phyloP scores from a whole-genome alignment of 75 land plant species.

The Cupressus sempervirens region DNA sequence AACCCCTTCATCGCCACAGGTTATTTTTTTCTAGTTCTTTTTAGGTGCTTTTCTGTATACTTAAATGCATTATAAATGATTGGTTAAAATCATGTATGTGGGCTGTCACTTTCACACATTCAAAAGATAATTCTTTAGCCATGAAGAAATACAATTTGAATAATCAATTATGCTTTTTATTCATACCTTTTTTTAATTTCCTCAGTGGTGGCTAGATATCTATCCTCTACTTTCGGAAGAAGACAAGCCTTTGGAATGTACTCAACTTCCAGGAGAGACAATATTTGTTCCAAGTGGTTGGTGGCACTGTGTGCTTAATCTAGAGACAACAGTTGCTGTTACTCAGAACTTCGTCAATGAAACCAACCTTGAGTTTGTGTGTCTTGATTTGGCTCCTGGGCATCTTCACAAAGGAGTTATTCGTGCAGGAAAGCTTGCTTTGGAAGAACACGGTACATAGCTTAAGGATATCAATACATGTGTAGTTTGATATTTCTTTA shows the following conservation, averaged over 20 bases:
- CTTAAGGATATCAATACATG: background rate
- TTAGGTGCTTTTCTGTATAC: conserved; percentile 8
- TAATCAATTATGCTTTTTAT: background rate
- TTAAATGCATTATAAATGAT: background rate
- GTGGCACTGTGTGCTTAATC: conserved; percentile 99
- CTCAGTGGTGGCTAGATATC: conserved; percentile 98
- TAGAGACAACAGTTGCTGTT: conserved; percentile 87
- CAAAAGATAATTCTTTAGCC: conserved; percentile 3
- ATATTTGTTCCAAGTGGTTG: conserved; percentile 98
- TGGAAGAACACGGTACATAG: conserved; percentile 27
- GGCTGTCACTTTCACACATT: background rate
- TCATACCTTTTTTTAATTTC: conserved; percentile 12
- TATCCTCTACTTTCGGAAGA: conserved; percentile 82
- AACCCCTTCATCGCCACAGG: conserved; percentile 91
- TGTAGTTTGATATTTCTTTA: background rate
- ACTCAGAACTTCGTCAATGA: conserved; percentile 95
- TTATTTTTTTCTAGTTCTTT: conserved; percentile 13
- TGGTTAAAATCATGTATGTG: background rate
- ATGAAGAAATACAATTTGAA: background rate
- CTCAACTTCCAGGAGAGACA: conserved; percentile 95
- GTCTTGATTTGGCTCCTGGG: conserved; percentile 96
- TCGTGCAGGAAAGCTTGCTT: conserved; percentile 93
- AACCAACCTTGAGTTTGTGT: conserved; percentile 87
- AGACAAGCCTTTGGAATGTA: conserved; percentile 89
- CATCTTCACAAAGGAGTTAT: conserved; percentile 86